phyloP scores from a whole-genome alignment of 225 moss, liverwort and hornwort species.

The Bryoerythrophyllum caledonicum region DNA sequence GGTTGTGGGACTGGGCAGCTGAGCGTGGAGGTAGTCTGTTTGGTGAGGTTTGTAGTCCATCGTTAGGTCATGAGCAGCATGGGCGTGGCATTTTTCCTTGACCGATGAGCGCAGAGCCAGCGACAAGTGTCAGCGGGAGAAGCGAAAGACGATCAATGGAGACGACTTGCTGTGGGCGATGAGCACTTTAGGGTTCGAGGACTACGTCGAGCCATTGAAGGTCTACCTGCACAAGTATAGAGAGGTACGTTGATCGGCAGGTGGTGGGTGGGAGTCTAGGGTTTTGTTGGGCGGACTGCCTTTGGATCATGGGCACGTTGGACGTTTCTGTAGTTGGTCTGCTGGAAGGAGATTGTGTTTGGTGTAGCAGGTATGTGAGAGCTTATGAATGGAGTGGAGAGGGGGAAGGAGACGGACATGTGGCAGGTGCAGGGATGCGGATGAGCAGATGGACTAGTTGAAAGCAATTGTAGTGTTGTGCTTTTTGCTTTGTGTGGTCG shows the following conservation, averaged over 20 bases:
- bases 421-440: background rate
- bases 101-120: conserved; percentile 63
- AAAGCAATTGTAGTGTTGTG: background rate
- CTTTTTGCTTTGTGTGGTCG: background rate
- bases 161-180: conserved; percentile 98
- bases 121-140: conserved; percentile 94
- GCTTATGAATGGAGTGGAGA: background rate
- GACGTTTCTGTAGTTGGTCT: background rate
- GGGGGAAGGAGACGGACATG: background rate
- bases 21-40: background rate
- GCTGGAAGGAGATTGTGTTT: background rate
- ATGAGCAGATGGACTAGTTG: background rate
- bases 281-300: background rate
- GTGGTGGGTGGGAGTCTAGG: background rate
- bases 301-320: no score
- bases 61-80: background rate
- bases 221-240: conserved; percentile 89
- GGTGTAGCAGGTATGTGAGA: background rate
- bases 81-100: conserved; percentile 32
- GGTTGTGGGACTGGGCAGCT: background rate
- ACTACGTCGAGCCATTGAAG: conserved; percentile 92
- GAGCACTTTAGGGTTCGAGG: conserved; percentile 98
- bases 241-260: conserved; percentile 48
- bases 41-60: background rate
- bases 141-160: conserved; percentile 90